Conservation (phyloP, 345 rosid species). For the Populus deltoides region DNA sequence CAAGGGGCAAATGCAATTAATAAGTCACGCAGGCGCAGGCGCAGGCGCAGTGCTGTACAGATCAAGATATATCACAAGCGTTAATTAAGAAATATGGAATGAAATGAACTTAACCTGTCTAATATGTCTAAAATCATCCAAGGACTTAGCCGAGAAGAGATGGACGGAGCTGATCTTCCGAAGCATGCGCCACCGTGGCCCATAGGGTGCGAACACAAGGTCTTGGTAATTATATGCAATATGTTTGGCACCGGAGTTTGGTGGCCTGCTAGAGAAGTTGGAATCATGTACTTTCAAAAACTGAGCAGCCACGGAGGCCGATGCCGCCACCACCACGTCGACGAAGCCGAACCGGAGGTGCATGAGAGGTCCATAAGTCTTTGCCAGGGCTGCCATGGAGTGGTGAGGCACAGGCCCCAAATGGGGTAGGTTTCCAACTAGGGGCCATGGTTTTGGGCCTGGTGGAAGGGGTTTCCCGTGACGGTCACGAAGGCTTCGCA, state of each 20-base stretch:
- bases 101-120: slow-evolving; percentile 52
- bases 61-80: too few relatives aligned
- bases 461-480: slow-evolving; percentile 59
- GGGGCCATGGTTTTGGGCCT: slow-evolving; percentile 87
- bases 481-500: slow-evolving; percentile 18
- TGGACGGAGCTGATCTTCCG: slow-evolving; percentile 79
- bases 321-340: slow-evolving; percentile 75
- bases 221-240: slow-evolving; percentile 89
- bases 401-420: slow-evolving; percentile 78
- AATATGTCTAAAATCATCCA: slow-evolving; percentile 68
- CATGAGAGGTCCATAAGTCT: slow-evolving; percentile 70
- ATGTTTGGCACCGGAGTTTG: slow-evolving; percentile 82
- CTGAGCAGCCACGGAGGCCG: slow-evolving; percentile 80
- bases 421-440: slow-evolving; percentile 84
- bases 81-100: background rate
- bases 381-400: slow-evolving; percentile 51
- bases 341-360: slow-evolving; percentile 73
- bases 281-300: slow-evolving; percentile 71
- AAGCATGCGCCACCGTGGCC: slow-evolving; percentile 80
- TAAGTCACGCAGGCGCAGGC: too few relatives aligned
- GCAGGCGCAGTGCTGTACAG: too few relatives aligned
- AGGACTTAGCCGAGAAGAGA: slow-evolving; percentile 82
- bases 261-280: slow-evolving; percentile 87
- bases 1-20: too few relatives aligned
- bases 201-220: slow-evolving; percentile 90